phyloP scores from a whole-genome alignment of 345 rosid genomes.

The Carallia brachiata region DNA sequence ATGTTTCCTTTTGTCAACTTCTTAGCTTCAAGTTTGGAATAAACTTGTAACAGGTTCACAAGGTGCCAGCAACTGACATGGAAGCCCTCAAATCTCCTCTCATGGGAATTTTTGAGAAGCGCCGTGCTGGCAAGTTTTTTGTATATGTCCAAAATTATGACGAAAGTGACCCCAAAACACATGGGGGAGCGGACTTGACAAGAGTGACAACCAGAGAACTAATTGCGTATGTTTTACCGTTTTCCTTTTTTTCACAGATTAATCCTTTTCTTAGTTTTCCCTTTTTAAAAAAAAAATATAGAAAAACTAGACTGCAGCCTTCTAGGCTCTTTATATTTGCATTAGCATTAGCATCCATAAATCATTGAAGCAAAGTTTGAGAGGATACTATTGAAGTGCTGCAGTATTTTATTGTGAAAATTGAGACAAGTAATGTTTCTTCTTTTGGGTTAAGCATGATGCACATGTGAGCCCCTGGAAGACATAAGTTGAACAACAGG shows the following conservation, averaged over 20 bases:
- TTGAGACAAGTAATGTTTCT: background rate
- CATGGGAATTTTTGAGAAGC: slow-evolving; percentile 98
- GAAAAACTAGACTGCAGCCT: background rate
- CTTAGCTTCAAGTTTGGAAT: too few relatives aligned
- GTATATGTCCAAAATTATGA: slow-evolving; percentile 79
- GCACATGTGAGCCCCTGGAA: too few relatives aligned
- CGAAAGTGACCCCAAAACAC: slow-evolving; percentile 84
- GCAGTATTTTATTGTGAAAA: background rate
- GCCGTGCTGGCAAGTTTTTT: slow-evolving; percentile 92
- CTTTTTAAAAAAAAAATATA: too few relatives aligned
- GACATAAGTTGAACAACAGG: too few relatives aligned
- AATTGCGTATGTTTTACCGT: slow-evolving; percentile 64
- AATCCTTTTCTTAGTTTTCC: too few relatives aligned
- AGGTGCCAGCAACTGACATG: slow-evolving; percentile 95
- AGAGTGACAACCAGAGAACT: slow-evolving; percentile 77
- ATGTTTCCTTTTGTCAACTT: too few relatives aligned
- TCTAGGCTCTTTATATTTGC: background rate
- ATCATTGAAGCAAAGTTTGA: background rate
- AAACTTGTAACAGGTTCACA: slow-evolving; percentile 60
- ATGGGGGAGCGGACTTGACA: slow-evolving; percentile 89
- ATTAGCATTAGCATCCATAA: background rate
- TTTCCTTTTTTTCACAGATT: background rate
- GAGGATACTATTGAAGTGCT: background rate
- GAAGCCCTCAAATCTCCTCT: slow-evolving; percentile 95
- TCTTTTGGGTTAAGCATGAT: background rate